Conservation (phyloP, 768 basidiomycete species). For the Lactarius akahatsu region DNA sequence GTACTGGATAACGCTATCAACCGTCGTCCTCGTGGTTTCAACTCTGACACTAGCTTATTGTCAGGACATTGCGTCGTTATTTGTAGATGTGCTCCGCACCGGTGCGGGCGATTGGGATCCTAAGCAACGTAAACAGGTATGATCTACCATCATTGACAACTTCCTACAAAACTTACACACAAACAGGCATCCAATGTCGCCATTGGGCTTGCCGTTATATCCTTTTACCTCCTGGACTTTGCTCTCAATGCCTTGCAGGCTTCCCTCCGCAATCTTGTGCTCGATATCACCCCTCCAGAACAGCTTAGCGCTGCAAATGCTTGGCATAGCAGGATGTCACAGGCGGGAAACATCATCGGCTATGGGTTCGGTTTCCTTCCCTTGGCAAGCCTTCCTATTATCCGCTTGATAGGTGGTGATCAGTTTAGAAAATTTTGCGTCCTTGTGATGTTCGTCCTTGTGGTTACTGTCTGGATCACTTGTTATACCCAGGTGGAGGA, state of each 20-base stretch:
- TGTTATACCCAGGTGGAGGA: conserved; percentile 84
- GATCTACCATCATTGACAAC: conserved; percentile 1
- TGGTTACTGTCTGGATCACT: conserved; percentile 82
- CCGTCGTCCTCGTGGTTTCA: conserved; percentile 72
- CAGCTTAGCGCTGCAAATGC: conserved; percentile 95
- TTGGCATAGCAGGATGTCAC: conserved; percentile 95
- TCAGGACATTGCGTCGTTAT: conserved; percentile 60
- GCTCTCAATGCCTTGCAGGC: conserved; percentile 96
- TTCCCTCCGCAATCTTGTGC: conserved; percentile 86
- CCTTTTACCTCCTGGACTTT: conserved; percentile 95
- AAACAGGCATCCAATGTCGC: conserved; percentile 63
- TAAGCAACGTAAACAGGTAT: conserved; percentile 57
- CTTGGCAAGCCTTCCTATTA: conserved; percentile 73
- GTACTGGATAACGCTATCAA: conserved; percentile 92
- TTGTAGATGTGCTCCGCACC: conserved; percentile 74
- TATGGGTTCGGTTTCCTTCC: conserved; percentile 92
- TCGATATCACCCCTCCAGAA: conserved; percentile 85
- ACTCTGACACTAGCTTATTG: conserved; percentile 85
- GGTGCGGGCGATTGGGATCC: conserved; percentile 90
- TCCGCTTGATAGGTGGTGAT: conserved; percentile 79
- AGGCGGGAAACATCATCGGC: conserved; percentile 95
- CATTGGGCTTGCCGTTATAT: conserved; percentile 81
- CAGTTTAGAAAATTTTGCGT: conserved; percentile 98
- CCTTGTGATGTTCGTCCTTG: conserved; percentile 75
- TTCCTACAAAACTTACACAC: conserved; percentile 13